Evolutionary conservation across 192 early-diverging fungal genomes (phyloP).

Genomic region (Podila minutissima): DNA sequence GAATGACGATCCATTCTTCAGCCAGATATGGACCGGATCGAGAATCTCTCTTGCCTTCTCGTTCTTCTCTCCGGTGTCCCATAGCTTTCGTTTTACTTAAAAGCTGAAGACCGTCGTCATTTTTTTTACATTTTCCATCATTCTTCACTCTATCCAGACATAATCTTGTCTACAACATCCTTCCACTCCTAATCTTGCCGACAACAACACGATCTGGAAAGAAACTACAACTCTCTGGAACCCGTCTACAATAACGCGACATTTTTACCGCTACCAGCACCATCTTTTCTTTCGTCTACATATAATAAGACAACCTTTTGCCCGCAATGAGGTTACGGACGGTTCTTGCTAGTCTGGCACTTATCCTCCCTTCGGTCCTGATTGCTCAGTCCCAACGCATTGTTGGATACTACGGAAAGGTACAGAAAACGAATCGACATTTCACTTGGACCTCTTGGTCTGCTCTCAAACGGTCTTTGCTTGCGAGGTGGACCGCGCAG

Average conservation of each 20-base stretch:
- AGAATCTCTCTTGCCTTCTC: not conserved
- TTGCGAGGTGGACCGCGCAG: too few relatives aligned
- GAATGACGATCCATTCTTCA: constrained; percentile 36
- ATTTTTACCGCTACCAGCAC: not conserved
- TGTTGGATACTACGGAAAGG: constrained; percentile 39
- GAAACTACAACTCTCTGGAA: too few relatives aligned
- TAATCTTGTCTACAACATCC: not conserved
- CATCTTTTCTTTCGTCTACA: not conserved
- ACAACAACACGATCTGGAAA: too few relatives aligned
- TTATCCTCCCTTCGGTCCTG: constrained; percentile 9
- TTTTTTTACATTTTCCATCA: not conserved
- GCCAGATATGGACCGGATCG: constrained; percentile 6
- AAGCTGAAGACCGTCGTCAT: not conserved
- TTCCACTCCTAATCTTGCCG: not conserved
- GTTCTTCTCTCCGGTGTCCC: not conserved
- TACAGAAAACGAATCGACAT: not conserved
- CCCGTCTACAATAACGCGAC: not conserved
- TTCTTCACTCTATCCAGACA: not conserved
- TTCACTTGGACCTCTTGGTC: too few relatives aligned
- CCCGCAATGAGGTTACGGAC: constrained; percentile 7
- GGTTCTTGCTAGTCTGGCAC: not conserved
- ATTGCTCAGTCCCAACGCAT: constrained; percentile 20
- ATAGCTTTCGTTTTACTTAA: not conserved
- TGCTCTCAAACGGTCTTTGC: too few relatives aligned
- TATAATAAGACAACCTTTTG: not conserved